phyloP scores from a whole-genome alignment of 176 grass and related monocot species.

The Alopecurus myosuroides region DNA sequence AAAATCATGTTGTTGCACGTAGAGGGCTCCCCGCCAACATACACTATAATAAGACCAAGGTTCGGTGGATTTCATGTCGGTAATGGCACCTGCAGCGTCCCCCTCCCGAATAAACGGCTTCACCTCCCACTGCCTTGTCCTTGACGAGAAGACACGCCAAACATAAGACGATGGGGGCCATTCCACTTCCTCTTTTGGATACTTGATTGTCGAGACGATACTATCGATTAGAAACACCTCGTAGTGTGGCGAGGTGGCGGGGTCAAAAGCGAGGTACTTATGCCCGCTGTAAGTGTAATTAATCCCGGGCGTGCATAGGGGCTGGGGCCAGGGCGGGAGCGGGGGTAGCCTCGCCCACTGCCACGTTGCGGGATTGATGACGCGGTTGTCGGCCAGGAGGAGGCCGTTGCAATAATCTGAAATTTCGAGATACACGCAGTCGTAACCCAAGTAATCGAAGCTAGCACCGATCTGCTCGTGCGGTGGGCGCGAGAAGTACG shows the following conservation, averaged over 20 bases:
- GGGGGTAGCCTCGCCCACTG: not conserved
- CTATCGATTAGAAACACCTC: not conserved
- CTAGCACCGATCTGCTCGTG: too few relatives aligned
- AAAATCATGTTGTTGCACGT: not conserved
- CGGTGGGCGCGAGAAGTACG: too few relatives aligned
- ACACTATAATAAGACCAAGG: too few relatives aligned
- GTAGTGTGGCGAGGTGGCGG: not conserved
- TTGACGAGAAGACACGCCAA: not conserved
- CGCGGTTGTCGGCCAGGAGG: not conserved
- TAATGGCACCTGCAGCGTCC: too few relatives aligned
- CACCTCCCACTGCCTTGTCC: too few relatives aligned
- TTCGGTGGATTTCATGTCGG: too few relatives aligned
- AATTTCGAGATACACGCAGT: not conserved
- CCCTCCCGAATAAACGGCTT: too few relatives aligned
- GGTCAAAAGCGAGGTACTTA: not conserved
- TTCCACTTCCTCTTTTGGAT: too few relatives aligned
- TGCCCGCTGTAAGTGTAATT: fast-evolving
- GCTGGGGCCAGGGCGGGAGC: not conserved
- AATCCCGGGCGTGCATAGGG: not conserved
- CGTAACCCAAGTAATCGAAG: not conserved
- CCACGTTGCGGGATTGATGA: not conserved
- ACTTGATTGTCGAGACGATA: too few relatives aligned
- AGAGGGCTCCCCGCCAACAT: not conserved
- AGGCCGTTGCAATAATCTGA: not conserved
- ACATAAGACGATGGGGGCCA: not conserved